A percentile compares a stretch with the other conserved stretches of the same genome.
Conservation (phyloP, 148 eudicot genomes). For the Beta vulgaris region DNA sequence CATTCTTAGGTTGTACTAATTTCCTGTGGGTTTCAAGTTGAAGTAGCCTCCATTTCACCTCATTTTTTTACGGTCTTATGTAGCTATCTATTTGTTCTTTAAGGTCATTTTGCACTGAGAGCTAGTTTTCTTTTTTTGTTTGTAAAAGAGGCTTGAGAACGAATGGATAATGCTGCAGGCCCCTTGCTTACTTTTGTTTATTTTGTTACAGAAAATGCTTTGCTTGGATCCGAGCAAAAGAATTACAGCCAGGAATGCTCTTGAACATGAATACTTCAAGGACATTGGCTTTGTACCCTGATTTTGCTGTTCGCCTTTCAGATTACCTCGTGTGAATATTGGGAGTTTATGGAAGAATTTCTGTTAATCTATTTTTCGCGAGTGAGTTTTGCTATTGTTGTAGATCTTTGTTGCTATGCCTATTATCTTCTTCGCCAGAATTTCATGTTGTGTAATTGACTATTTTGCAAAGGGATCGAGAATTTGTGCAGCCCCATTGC, state of each 20-base stretch:
- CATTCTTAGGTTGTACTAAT: neutral
- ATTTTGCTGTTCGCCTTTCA: constrained; percentile 8
- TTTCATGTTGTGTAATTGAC: constrained; percentile 19
- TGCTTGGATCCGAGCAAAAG: constrained; percentile 87
- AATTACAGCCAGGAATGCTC: constrained; percentile 85
- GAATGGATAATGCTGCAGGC: neutral
- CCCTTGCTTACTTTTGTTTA: neutral
- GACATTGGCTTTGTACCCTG: constrained; percentile 67
- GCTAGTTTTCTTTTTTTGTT: constrained; percentile 2
- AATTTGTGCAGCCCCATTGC: constrained; percentile 3
- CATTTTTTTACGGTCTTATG: neutral
- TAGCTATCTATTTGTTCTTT: neutral
- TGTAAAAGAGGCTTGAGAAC: neutral
- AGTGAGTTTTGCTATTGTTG: constrained; percentile 11
- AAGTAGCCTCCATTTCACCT: neutral
- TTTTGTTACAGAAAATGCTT: constrained; percentile 80
- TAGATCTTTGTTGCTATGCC: constrained; percentile 21
- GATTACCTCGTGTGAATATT: constrained; percentile 33
- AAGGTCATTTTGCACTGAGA: neutral
- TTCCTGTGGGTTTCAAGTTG: neutral
- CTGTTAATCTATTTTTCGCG: neutral
- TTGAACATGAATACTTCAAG: constrained; percentile 90
- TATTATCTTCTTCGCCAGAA: neutral
- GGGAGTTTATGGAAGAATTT: constrained; percentile 25
- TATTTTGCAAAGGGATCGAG: neutral